Base-by-base conservation (phyloP, 2,329 filamentous ascomycete species). In the Pseudocercospora pini-densiflorae region DNA sequence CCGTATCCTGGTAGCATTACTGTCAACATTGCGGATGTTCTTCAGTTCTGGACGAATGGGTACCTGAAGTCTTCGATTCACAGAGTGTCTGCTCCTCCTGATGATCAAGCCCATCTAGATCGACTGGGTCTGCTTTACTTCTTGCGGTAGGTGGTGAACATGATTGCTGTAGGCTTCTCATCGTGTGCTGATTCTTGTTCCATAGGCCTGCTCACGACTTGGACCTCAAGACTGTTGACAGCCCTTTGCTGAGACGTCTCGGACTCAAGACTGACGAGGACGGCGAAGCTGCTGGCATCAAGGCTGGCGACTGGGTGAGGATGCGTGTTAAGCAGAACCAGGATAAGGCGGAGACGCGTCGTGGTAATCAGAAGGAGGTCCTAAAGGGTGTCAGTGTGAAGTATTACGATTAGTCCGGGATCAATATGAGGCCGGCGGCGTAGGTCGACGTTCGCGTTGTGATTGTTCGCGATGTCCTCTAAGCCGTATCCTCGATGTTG, bases 61-160 rank as follows among this genome's bases (percentile, higher is more conserved):
- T 81, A 81, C 66, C 76, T 86, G 51, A 85, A 85, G 73, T 81
- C 79, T 4, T 83, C 79, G 10, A 77, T 84, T n/a, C 84, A 86
- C 62, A 80, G 84, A 1, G 84, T 86, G 0, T 78, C 82, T 53
- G 78, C 80, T 10, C 83, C 83, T 1, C 84, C 83, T 0, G 68
- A 78, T 12, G 84, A 85, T 62, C 84, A 86, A 70, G 79, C 78
- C 2, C 76, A 81, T 67, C 63, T 82, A 24, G 80, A 83, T 71
- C 77, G 81, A 5, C 65, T 81, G 29, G 81, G 82, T 0, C 74
- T 83, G 55, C 64, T 83, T 21, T 83, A 82, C 67, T 83, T 83
- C 55, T 69, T 77, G 31, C 64, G 69, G 69, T 71, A 36, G 62
- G 64, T 62, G 2, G 14, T 6, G 31, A 2, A 59, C 7, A 21